Evolutionary conservation across 768 basidiomycete genomes (phyloP).

Genomic region (Suillus luteus): DNA sequence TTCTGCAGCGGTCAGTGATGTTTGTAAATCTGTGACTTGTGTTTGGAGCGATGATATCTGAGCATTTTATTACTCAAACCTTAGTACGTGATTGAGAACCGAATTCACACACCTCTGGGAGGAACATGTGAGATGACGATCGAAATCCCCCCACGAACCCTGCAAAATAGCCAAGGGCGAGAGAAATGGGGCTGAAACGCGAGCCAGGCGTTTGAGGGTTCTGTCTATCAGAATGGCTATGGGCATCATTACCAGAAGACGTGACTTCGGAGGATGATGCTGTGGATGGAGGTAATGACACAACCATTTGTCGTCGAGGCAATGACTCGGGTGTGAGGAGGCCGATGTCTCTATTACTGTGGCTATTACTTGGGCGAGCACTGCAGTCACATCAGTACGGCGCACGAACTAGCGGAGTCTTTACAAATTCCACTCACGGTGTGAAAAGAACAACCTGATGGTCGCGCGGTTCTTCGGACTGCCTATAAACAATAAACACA

Average conservation of each 20-base stretch:
- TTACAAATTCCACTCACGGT: background rate
- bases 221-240: background rate
- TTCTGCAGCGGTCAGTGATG: background rate
- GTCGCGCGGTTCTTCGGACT: background rate
- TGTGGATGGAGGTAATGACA: background rate
- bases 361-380: background rate
- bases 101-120: background rate
- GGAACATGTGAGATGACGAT: conserved; percentile 3
- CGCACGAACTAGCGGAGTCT: background rate
- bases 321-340: conserved; percentile 12
- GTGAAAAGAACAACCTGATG: background rate
- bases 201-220: background rate
- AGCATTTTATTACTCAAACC: background rate
- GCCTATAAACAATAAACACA: background rate
- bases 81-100: background rate
- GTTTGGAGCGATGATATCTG: conserved; percentile 1
- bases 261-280: background rate
- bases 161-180: background rate
- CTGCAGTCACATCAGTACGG: background rate
- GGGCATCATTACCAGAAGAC: background rate
- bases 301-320: background rate
- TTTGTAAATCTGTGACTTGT: background rate
- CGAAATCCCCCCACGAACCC: background rate
- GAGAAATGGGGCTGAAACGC: background rate
- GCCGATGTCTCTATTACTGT: background rate